Conservation (phyloP, 768 basidiomycete species). For the Zangia roseola region DNA sequence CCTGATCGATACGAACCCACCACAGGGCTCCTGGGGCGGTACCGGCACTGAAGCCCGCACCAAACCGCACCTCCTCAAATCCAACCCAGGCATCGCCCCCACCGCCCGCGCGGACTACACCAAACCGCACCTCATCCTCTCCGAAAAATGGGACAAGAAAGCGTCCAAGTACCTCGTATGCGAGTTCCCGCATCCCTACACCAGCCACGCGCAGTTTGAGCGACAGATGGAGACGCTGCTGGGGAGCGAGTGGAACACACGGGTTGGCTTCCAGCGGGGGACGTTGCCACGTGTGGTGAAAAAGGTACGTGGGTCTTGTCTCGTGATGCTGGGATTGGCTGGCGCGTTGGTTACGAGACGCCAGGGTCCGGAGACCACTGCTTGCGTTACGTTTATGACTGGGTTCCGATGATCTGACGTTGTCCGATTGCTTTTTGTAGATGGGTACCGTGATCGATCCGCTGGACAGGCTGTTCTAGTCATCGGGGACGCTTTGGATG, state of each 20-base stretch:
- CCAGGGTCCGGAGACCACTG: no score
- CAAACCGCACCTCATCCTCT: slow-evolving; percentile 90
- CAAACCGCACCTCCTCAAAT: slow-evolving; percentile 75
- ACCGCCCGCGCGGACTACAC: slow-evolving; percentile 77
- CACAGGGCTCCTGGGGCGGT: slow-evolving; percentile 93
- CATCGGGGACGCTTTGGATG: background rate
- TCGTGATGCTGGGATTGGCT: no score
- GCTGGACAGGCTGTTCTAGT: slow-evolving; percentile 53
- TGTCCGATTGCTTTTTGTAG: slow-evolving; percentile 33
- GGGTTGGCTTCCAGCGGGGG: slow-evolving; percentile 77
- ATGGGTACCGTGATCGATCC: slow-evolving; percentile 73
- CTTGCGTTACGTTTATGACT: no score
- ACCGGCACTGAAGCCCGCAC: slow-evolving; percentile 58
- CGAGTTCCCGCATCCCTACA: slow-evolving; percentile 94
- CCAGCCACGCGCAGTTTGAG: slow-evolving; percentile 90
- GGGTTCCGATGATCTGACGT: no score
- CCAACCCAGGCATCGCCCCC: slow-evolving; percentile 78
- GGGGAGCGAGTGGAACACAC: slow-evolving; percentile 92
- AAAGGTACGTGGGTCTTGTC: slow-evolving; percentile 77
- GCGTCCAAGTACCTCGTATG: slow-evolving; percentile 85
- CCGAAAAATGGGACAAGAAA: slow-evolving; percentile 94
- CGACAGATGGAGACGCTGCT: slow-evolving; percentile 76
- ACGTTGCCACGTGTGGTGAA: slow-evolving; percentile 85
- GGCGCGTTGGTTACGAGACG: no score
- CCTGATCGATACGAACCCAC: background rate